phyloP scores from a whole-genome alignment of 2,329 filamentous ascomycete species.

The Xylariales sp. region DNA sequence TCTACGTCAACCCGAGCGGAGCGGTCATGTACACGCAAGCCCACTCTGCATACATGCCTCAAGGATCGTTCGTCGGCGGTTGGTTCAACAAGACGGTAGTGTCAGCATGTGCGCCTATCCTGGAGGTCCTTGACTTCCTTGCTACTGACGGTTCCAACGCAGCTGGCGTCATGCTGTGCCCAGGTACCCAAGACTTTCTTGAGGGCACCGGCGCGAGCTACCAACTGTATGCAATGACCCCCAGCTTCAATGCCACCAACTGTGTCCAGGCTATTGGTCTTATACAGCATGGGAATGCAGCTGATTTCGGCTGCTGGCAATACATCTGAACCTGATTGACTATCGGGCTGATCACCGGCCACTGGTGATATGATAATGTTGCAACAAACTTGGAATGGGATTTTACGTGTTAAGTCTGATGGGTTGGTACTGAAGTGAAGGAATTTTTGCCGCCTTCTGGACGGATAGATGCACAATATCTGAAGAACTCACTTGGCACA shows the following conservation, averaged over 20 bases:
- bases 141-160: constrained; percentile 22
- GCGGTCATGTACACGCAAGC: constrained; percentile 50
- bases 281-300: constrained; percentile 20
- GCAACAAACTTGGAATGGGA: too few relatives aligned
- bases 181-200: constrained; percentile 18
- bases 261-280: constrained; percentile 31
- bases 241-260: constrained; percentile 20
- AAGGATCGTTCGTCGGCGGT: constrained; percentile 43
- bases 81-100: constrained; percentile 34
- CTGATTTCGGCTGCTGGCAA: constrained; percentile 32
- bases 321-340: constrained; percentile 25
- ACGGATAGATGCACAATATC: too few relatives aligned
- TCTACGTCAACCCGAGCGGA: constrained; percentile 53
- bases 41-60: constrained; percentile 48
- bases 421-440: too few relatives aligned
- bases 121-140: constrained; percentile 23
- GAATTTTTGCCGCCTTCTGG: too few relatives aligned
- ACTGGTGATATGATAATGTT: too few relatives aligned
- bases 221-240: constrained; percentile 22
- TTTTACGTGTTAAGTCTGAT: too few relatives aligned
- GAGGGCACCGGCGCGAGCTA: constrained; percentile 18
- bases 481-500: too few relatives aligned
- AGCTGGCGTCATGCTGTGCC: constrained; percentile 23
- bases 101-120: constrained; percentile 18
- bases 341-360: not conserved